A percentile compares a stretch with the other conserved stretches of the same genome.
These are phyloP conservation scores for Angomonas ambiguus DNA, from an alignment of 208 protist genomes.

Conservation along the genomic window DNA sequence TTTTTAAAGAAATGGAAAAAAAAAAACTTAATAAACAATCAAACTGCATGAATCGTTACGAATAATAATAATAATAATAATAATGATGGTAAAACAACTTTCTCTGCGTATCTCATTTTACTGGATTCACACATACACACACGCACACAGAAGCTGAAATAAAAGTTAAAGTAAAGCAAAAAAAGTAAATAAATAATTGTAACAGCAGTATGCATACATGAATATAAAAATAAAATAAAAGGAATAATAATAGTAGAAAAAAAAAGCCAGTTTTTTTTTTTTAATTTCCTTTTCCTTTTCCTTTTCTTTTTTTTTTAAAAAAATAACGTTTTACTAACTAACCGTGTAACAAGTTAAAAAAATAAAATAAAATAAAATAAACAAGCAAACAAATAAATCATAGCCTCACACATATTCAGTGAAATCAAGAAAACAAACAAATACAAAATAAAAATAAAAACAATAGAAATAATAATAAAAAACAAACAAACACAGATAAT, in stretches of 20 bases:
- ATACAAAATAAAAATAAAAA: not conserved
- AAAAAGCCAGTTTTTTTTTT: no score
- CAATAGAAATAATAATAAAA: not conserved
- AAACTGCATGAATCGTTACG: not conserved
- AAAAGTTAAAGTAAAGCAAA: no score
- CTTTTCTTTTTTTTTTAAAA: no score
- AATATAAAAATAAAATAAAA: constrained; percentile 3
- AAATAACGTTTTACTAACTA: no score
- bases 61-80: constrained; percentile 8
- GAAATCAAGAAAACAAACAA: not conserved
- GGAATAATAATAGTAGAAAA: no score
- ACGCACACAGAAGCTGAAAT: not conserved
- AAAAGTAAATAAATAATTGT: not conserved
- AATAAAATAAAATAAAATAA: not conserved
- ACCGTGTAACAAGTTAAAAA: no score
- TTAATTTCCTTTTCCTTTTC: not conserved
- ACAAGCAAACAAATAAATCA: not conserved
- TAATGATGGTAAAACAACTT: not conserved
- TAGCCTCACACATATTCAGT: not conserved
- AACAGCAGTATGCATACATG: not conserved
- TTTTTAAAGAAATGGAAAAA: not conserved
- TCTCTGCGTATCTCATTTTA: not conserved
- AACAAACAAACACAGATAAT: constrained; percentile 3
- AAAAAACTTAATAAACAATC: constrained; percentile 12
- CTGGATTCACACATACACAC: not conserved